These are phyloP conservation scores for Puccinia polysora DNA, from an alignment of 1,284 basidiomycete species.

Conservation along the genomic window DNA sequence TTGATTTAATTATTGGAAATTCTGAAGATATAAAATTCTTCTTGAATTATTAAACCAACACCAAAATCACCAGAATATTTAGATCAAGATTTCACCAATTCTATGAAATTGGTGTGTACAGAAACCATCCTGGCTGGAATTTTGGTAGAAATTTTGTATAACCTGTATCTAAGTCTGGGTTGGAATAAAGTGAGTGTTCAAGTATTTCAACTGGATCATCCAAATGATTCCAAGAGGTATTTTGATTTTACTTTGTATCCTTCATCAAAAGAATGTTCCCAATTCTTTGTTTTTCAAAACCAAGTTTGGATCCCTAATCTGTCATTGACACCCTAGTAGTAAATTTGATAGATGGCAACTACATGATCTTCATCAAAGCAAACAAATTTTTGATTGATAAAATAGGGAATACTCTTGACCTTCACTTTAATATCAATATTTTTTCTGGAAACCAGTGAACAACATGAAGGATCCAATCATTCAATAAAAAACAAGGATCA, in stretches of 20 bases:
- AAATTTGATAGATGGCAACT: slow-evolving; percentile 74
- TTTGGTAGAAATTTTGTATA: slow-evolving; percentile 75
- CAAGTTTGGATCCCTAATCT: slow-evolving; percentile 77
- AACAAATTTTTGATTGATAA: slow-evolving; percentile 79
- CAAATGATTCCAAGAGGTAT: slow-evolving; percentile 37
- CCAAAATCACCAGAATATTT: slow-evolving; percentile 53
- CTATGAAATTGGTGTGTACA: slow-evolving; percentile 86
- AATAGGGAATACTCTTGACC: slow-evolving; percentile 89
- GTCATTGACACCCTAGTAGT: slow-evolving; percentile 76
- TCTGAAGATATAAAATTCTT: too few species aligned
- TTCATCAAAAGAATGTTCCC: slow-evolving; percentile 28
- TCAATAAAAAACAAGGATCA: slow-evolving; percentile 52
- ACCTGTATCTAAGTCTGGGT: slow-evolving; percentile 90
- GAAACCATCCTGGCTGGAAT: slow-evolving; percentile 95
- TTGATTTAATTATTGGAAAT: too few species aligned
- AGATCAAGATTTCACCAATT: slow-evolving; percentile 73
- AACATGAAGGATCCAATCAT: slow-evolving; percentile 51
- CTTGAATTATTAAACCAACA: not conserved
- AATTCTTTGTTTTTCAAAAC: slow-evolving; percentile 11
- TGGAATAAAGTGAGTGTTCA: slow-evolving; percentile 90
- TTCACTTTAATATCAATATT: slow-evolving; percentile 62
- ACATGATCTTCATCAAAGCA: slow-evolving; percentile 78
- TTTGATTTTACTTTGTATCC: slow-evolving; percentile 43
- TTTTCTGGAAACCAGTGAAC: slow-evolving; percentile 50
- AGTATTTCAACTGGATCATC: too few species aligned